These are phyloP conservation scores for Kluyveromyces aestuarii DNA, from an alignment of 805 yeast species.

Conservation along the genomic window DNA sequence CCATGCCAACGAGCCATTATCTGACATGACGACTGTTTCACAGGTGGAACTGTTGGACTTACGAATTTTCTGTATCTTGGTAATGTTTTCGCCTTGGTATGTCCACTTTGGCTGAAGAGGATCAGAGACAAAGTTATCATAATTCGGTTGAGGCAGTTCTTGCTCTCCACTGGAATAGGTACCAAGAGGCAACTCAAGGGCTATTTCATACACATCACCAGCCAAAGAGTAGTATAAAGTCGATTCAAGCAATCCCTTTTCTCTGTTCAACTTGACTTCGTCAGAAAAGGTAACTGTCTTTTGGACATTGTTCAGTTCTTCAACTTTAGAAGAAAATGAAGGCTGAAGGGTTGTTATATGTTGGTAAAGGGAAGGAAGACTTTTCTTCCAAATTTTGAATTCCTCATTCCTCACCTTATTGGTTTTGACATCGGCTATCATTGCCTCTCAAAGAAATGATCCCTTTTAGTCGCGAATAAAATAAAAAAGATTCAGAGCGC, in stretches of 20 bases:
- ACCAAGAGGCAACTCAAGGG: constrained; percentile 22
- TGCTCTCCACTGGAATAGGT: constrained; percentile 11
- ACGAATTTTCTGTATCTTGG: constrained; percentile 19
- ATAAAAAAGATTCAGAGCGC: not conserved
- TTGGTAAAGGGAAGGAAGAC: constrained; percentile 64
- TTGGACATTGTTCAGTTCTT: constrained; percentile 13
- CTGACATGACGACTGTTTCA: constrained; percentile 24
- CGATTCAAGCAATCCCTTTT: constrained; percentile 20
- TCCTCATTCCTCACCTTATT: constrained; percentile 63
- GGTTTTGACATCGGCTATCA: constrained; percentile 8
- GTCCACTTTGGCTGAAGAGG: constrained; percentile 17
- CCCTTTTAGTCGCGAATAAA: not conserved
- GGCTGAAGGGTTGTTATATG: constrained; percentile 31
- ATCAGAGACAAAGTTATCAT: constrained; percentile 63
- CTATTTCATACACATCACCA: constrained; percentile 24
- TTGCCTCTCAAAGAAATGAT: not conserved
- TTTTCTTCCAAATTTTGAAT: constrained; percentile 73
- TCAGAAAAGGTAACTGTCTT: constrained; percentile 22
- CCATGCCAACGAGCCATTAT: constrained; percentile 28
- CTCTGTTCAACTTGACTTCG: constrained; percentile 23
- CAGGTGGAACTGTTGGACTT: constrained; percentile 31
- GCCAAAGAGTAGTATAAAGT: constrained; percentile 25
- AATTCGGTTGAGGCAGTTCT: constrained; percentile 41
- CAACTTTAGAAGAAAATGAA: constrained; percentile 28
- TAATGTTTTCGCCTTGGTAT: constrained; percentile 24